Conservation (phyloP, 305 asterid genomes). For the Ilex paraguariensis region DNA sequence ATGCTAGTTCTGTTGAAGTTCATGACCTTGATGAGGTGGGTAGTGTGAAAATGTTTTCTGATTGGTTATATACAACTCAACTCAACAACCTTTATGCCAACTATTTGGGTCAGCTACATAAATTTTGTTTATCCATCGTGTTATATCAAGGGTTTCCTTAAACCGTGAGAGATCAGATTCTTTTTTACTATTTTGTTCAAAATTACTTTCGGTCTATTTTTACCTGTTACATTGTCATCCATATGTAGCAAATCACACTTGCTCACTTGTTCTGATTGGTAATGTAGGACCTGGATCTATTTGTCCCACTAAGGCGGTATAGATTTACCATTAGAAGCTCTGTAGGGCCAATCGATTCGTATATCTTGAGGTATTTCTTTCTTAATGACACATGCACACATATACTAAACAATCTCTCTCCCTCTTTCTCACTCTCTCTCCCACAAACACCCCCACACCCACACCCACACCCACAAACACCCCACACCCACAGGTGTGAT, state of each 20-base stretch:
- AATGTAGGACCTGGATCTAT: slow-evolving; percentile 37
- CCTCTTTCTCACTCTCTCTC: background rate
- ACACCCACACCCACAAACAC: too few species aligned
- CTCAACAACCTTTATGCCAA: too few species aligned
- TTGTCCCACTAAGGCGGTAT: slow-evolving; percentile 43
- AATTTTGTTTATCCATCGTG: too few species aligned
- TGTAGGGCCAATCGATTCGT: slow-evolving; percentile 56
- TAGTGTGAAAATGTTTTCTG: slow-evolving; percentile 10
- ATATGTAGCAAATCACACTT: too few species aligned
- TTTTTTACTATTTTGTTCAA: too few species aligned
- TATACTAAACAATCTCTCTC: too few species aligned
- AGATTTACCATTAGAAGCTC: slow-evolving; percentile 66
- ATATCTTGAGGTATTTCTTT: slow-evolving; percentile 55
- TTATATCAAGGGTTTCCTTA: too few species aligned
- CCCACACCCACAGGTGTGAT: too few species aligned
- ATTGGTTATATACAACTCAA: background rate
- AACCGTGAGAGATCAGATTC: too few species aligned
- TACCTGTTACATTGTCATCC: too few species aligned
- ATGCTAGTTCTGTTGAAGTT: slow-evolving; percentile 66
- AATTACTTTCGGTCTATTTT: too few species aligned
- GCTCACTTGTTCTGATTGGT: slow-evolving; percentile 12
- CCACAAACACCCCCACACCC: background rate
- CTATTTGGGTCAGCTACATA: too few species aligned
- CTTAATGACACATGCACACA: background rate
- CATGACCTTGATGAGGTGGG: slow-evolving; percentile 82